Base-by-base conservation (phyloP, 1,284 basidiomycete genomes). In the Sparassis latifolia region DNA sequence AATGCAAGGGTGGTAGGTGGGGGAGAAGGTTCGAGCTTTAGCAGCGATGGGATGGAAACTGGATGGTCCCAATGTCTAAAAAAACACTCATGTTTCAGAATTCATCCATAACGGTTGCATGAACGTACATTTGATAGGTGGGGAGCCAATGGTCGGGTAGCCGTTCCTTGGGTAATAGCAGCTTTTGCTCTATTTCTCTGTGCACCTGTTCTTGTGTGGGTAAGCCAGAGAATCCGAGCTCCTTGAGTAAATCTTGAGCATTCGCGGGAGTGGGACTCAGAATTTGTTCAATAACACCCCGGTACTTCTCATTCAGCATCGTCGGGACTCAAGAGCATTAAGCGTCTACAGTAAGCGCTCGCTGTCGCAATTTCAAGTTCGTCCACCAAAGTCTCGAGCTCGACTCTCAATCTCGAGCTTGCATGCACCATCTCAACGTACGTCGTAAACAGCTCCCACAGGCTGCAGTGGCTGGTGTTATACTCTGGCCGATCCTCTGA, bases 1-100 rank as follows among this genome's bases (percentile, higher is more conserved):
- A 95, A 90, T 0, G 83, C 75, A 44, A 96, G 74, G 39, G 74
- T 79, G 29, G 92, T 93, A 1, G 93, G 87, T 0, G 89, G 79
- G 10, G 85, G 81, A 2, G 87, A 82, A 1, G 89, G 88, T 42
- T 77, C 68, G 12, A 81, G 73, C 3, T 73, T 72, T 42, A 93
- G 70, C 38, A 89, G 68, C 4, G 82, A 79, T 6, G 84, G 79
- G 51, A 86, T 71, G 10, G 75, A 75, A 30, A 85, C 64, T 48
- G 75, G 68, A 53, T 77, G 72, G 46, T 86, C 77, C 88, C 88
- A 91, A 51, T 85, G 79, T 63, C 89, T 92, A 62, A 37, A 55
- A 10, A 4, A 40, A 27, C 20, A 51, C 20, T 20, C 20, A 5
- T 4, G 10, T 45, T 39, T 38, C 4, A 45, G 3, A 20, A n/a